phyloP scores from a whole-genome alignment of 2,329 filamentous ascomycete genomes.

The Furcasterigmium furcatum region DNA sequence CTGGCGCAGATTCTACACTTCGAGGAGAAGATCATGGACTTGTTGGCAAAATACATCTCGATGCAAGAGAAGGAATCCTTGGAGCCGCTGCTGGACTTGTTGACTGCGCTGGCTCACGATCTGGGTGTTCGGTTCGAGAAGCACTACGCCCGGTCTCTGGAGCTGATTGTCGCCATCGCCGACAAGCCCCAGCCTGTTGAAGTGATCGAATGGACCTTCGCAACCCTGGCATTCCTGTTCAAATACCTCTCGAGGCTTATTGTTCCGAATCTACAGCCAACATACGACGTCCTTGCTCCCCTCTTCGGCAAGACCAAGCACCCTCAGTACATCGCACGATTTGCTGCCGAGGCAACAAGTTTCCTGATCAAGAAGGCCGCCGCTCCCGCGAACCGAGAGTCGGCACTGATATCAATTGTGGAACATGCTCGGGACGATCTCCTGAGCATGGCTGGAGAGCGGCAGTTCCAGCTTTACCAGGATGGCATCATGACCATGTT shows the following conservation, averaged over 20 bases:
- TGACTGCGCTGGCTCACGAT: slow-evolving; percentile 94
- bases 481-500: slow-evolving; percentile 92
- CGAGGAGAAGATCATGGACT: slow-evolving; percentile 77
- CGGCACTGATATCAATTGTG: slow-evolving; percentile 68
- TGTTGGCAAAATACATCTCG: slow-evolving; percentile 73
- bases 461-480: slow-evolving; percentile 67
- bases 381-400: slow-evolving; percentile 70
- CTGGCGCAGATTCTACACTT: slow-evolving; percentile 90
- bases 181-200: slow-evolving; percentile 74
- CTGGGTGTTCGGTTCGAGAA: slow-evolving; percentile 84
- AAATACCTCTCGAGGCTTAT: slow-evolving; percentile 91
- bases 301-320: slow-evolving; percentile 80
- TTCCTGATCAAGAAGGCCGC: slow-evolving; percentile 91
- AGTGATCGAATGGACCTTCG: slow-evolving; percentile 98
- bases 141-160: slow-evolving; percentile 75
- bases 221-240: slow-evolving; percentile 90
- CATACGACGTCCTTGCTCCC: slow-evolving; percentile 79
- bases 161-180: slow-evolving; percentile 73
- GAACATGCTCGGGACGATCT: slow-evolving; percentile 71
- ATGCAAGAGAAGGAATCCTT: slow-evolving; percentile 75
- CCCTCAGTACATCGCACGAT: slow-evolving; percentile 83
- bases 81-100: slow-evolving; percentile 82
- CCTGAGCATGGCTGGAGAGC: slow-evolving; percentile 44
- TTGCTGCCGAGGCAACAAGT: slow-evolving; percentile 91
- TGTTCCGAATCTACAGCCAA: slow-evolving; percentile 79